Conservation (phyloP, 768 basidiomycete species). For the Rhodotorula graminis region DNA sequence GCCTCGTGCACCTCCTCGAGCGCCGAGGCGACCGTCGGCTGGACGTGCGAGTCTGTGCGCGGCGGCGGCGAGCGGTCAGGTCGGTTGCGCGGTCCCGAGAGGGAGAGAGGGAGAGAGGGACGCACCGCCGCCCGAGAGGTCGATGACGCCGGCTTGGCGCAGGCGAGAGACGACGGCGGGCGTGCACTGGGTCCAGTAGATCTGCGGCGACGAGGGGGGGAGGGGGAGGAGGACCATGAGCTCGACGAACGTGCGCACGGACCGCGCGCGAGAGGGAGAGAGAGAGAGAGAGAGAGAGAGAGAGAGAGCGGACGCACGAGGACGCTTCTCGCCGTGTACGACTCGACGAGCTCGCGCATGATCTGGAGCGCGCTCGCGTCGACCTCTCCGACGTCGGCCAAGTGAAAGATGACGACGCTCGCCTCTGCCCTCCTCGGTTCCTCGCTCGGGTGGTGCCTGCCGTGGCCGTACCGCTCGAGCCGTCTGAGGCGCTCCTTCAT, state of each 20-base stretch:
- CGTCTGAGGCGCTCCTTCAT: constrained; percentile 80
- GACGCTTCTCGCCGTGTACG: constrained; percentile 29
- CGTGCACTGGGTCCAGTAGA: constrained; percentile 28
- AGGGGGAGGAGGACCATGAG: background rate
- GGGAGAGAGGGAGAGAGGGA: background rate
- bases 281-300: too few relatives aligned
- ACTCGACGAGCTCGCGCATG: constrained; percentile 36
- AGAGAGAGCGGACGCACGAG: constrained; percentile 7
- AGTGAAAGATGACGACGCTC: constrained; percentile 59
- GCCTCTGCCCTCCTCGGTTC: constrained; percentile 51
- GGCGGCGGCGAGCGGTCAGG: background rate
- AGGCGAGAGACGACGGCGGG: background rate
- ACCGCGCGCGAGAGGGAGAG: too few relatives aligned
- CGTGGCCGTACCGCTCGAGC: constrained; percentile 79
- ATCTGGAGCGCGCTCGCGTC: constrained; percentile 63
- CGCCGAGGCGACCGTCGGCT: constrained; percentile 15
- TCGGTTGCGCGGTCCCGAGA: background rate
- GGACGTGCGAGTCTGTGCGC: constrained; percentile 17
- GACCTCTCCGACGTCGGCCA: constrained; percentile 82
- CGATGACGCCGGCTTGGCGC: constrained; percentile 18
- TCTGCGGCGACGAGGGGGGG: background rate
- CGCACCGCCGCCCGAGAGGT: constrained; percentile 20
- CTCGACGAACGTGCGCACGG: background rate
- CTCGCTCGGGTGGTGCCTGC: constrained; percentile 80
- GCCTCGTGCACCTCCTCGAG: constrained; percentile 10